Conservation (phyloP, 495 filamentous ascomycete species). For the Xylaria grammica region DNA sequence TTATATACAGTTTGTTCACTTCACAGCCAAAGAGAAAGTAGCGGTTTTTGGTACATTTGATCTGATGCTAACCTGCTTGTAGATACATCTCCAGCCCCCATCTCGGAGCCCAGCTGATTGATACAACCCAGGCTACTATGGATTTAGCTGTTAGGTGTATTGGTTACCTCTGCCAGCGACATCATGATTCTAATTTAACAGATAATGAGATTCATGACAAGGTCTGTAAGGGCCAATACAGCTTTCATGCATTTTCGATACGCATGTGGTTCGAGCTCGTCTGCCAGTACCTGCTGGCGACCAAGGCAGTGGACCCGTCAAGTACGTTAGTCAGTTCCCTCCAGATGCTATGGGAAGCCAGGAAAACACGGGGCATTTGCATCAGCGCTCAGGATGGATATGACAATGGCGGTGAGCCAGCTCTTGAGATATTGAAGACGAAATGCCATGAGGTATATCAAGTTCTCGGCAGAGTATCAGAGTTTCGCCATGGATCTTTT, state of each 20-base stretch:
- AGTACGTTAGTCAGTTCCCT: background rate
- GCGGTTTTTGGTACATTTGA: background rate
- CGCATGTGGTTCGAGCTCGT: background rate
- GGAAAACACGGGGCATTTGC: background rate
- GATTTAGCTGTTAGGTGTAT: background rate
- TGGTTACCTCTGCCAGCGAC: background rate
- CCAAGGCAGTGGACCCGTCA: background rate
- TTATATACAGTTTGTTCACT: slow-evolving; percentile 41
- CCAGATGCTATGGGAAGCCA: background rate
- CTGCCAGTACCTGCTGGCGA: background rate
- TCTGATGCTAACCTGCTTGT: background rate
- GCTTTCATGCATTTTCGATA: background rate
- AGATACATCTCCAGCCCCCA: background rate
- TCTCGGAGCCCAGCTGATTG: background rate
- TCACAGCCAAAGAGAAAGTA: slow-evolving; percentile 40
- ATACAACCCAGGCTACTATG: background rate
- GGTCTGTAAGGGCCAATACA: background rate
- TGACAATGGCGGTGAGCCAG: no score
- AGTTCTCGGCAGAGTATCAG: no score
- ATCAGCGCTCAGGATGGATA: no score
- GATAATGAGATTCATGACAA: background rate
- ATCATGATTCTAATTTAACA: background rate
- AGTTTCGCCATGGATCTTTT: no score
- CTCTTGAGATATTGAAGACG: no score
- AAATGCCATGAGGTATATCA: no score